These are phyloP conservation scores for Saussurea involucrata DNA, from an alignment of 129 eudicot species.

Conservation along the genomic window DNA sequence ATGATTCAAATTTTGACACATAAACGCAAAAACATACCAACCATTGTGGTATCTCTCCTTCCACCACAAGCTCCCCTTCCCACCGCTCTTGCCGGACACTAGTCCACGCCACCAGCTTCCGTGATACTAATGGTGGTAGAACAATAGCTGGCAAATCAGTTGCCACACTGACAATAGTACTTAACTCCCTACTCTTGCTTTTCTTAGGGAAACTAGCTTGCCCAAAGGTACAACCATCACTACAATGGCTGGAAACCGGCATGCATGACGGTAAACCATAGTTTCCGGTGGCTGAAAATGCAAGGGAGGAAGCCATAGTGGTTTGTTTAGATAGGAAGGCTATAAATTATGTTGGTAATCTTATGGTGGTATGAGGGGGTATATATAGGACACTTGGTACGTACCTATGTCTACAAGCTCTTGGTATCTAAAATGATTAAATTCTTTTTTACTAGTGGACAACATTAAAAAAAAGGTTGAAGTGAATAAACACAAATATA, in stretches of 20 bases:
- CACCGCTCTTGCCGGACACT: conserved; percentile 79
- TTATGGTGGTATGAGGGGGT: conserved; percentile 20
- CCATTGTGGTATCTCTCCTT: conserved; percentile 89
- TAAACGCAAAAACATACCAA: conserved; percentile 50
- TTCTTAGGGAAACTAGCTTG: conserved; percentile 9
- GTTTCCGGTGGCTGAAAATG: conserved; percentile 39
- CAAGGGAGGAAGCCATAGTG: conserved; percentile 56
- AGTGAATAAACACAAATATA: background rate
- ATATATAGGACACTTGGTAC: conserved; percentile 21
- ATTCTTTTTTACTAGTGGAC: conserved; percentile 44
- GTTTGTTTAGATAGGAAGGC: background rate
- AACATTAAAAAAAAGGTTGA: background rate
- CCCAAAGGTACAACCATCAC: conserved; percentile 13
- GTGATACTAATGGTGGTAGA: conserved; percentile 19
- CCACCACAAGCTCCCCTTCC: conserved; percentile 87
- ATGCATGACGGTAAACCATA: conserved; percentile 8
- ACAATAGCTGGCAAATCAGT: conserved; percentile 35
- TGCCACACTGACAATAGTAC: conserved; percentile 43
- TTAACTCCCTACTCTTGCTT: conserved; percentile 12
- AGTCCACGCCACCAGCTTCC: conserved; percentile 78
- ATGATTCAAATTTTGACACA: conserved; percentile 14
- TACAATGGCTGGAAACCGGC: conserved; percentile 3
- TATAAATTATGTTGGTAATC: conserved; percentile 7
- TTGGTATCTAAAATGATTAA: conserved; percentile 44
- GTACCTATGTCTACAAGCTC: conserved; percentile 4